Base-by-base conservation (phyloP, 805 yeast species). In the Torulaspora gathmanii region DNA sequence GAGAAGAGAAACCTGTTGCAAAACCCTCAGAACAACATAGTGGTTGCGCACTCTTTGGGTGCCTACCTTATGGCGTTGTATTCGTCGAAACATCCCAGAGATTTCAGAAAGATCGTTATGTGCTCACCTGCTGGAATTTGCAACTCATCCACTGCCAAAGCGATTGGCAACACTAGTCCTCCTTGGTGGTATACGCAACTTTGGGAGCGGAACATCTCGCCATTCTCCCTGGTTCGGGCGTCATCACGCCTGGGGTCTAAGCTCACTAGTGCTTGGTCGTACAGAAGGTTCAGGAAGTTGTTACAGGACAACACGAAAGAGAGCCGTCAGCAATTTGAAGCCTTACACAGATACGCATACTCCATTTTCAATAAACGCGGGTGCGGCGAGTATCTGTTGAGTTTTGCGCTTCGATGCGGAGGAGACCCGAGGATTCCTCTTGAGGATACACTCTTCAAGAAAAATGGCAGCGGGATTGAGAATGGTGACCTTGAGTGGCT, bases 31-130 rank as follows among this genome's bases (percentile, higher is more conserved):
- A 51, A 72, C 74, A 45, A 79, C 79, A 47, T 67, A 82, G 41
- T 74, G 79, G 35, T 77, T 81, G 95, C 96, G 1, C 99, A 91
- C 66, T 89, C 96, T 0, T 73, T 93, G 77, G 99, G 99, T 4
- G 96, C 95, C 0, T 91, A 90, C 60, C 56, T 91, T 17, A 77
- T 84, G 60, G 76, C 83, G 0, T 65, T 82, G 4, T 85, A 87
- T 54, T 83, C 86, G 3, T 70, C 80, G 43, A 71, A 73, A 43
- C 67, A 73, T 50, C 87, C 91, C 0, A 66, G 70, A 1, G 75
- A 79, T 36, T 82, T 90, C 50, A 69, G 73, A 38, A 83, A 83
- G 55, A 60, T 91, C 28, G 59, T 89, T n/a, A 73, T 90, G 70
- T 82, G 87, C 5, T 85, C 95, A 0, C 98, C 98, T 0, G 98